These are phyloP conservation scores for Scheffersomyces cryptocercus DNA, from an alignment of 1,139 yeast species.

Conservation along the genomic window DNA sequence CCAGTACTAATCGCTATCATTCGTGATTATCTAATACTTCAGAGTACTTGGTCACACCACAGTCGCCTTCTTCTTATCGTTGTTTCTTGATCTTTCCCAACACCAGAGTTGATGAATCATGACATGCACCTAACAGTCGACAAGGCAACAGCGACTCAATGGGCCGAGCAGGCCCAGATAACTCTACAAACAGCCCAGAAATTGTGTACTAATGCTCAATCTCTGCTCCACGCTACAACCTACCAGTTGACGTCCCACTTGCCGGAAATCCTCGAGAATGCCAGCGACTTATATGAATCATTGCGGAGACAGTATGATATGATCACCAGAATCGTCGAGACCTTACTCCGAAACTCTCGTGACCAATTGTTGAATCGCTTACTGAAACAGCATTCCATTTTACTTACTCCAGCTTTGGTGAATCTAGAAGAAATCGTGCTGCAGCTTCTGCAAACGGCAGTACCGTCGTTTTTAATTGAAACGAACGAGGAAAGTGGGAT, in stretches of 20 bases:
- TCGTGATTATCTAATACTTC: no score
- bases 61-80: no score
- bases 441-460: slow-evolving; percentile 25
- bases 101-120: neutral
- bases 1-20: no score
- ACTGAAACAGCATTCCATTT: slow-evolving; percentile 2
- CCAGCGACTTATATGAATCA: slow-evolving; percentile 17
- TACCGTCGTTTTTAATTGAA: slow-evolving; percentile 29
- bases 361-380: neutral
- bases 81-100: no score
- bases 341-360: neutral
- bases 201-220: slow-evolving; percentile 35
- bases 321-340: slow-evolving; percentile 15
- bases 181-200: slow-evolving; percentile 33
- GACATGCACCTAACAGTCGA: slow-evolving; percentile 1
- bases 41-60: no score
- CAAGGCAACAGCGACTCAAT: slow-evolving; percentile 13
- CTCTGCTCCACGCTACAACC: slow-evolving; percentile 25
- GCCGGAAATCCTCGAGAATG: slow-evolving; percentile 25
- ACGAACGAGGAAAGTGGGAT: neutral
- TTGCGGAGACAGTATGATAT: slow-evolving; percentile 19
- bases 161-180: slow-evolving; percentile 32
- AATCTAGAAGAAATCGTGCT: slow-evolving; percentile 27
- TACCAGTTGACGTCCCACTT: slow-evolving; percentile 22
- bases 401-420: slow-evolving; percentile 21